Conservation (phyloP, 148 eudicot species). For the Camellia lanceoleosa region DNA sequence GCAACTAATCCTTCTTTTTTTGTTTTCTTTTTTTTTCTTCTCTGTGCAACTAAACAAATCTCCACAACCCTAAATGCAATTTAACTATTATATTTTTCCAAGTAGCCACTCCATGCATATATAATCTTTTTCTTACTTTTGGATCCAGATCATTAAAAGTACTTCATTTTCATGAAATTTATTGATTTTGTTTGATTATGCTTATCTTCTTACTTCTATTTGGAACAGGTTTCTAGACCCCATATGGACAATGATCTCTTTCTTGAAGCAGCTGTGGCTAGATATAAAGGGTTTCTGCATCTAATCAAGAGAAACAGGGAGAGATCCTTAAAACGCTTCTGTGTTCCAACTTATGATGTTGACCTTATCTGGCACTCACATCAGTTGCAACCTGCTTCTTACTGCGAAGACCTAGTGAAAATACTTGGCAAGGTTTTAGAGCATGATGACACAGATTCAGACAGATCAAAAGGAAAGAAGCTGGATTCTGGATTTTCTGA, state of each 20-base stretch:
- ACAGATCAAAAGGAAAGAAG: slow-evolving; percentile 87
- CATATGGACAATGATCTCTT: slow-evolving; percentile 61
- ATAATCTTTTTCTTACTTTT: neutral
- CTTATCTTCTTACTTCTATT: neutral
- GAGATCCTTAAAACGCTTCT: slow-evolving; percentile 51
- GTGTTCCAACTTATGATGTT: slow-evolving; percentile 91
- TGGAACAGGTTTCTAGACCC: slow-evolving; percentile 65
- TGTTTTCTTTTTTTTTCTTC: neutral
- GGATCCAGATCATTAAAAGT: neutral
- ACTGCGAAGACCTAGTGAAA: slow-evolving; percentile 57
- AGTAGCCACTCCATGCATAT: neutral
- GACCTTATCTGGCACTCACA: slow-evolving; percentile 99
- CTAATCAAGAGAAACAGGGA: slow-evolving; percentile 76
- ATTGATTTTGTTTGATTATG: neutral
- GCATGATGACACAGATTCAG: slow-evolving; percentile 95
- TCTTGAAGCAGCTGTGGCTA: slow-evolving; percentile 80
- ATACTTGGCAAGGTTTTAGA: slow-evolving; percentile 76
- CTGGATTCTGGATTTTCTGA: slow-evolving; percentile 81
- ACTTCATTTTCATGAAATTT: neutral
- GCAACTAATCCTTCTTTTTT: no score
- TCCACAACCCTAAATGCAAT: neutral
- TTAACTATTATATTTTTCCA: neutral
- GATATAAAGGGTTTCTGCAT: slow-evolving; percentile 93
- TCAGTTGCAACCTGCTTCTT: slow-evolving; percentile 68
- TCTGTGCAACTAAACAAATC: neutral